Base-by-base conservation (phyloP, 2,329 filamentous ascomycete species). In the Claviceps fusiformis region DNA sequence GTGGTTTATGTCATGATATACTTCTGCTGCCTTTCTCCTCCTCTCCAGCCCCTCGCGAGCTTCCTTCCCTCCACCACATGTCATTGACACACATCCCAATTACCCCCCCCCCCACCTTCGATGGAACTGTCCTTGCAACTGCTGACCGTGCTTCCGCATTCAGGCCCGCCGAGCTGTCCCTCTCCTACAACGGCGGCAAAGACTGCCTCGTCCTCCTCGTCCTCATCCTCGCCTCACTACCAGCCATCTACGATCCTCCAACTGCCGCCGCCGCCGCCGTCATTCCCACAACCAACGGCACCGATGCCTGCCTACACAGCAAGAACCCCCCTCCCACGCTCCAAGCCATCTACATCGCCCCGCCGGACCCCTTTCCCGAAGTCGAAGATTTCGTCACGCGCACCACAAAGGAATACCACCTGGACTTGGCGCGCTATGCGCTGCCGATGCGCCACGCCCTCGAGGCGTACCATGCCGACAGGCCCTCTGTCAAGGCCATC, bases 141-240 rank as follows among this genome's bases (percentile, higher is more conserved):
- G 35, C 35, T 37, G 5, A 37, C 35, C 35, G 9, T 10, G 35
- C 35, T 37, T 9, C 48, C 5, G 3, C 9, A 7, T 45, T 48
- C 48, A 93, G 88, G 56, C 79, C 86, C 59, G 78, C 85, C 56
- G 80, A 95, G 66, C 78, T 97, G 58, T 89, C 91, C 5, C 77
- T 97, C 60, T 95, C 92, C 55, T 98, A 96, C 73, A 98, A 98
- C 64, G 93, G 93, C 66, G 93, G 93, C 58, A 98, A 98, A 70
- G 93, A 97, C 76, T 97, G 92, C 65, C 85, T 97, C 19, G 91
- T 97, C 54, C 82, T 97, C 19, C 78, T 97, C 7, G 80, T 96
- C 64, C 76, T 97, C 60, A 89, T 95, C 65, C 83, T 97, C 61
- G 84, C 86, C 58, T 77, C 74, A 61, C 73, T 80, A 54, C 72